These are phyloP conservation scores for Dysphania ambrosioides DNA, from an alignment of 148 eudicot genomes.

Conservation along the genomic window DNA sequence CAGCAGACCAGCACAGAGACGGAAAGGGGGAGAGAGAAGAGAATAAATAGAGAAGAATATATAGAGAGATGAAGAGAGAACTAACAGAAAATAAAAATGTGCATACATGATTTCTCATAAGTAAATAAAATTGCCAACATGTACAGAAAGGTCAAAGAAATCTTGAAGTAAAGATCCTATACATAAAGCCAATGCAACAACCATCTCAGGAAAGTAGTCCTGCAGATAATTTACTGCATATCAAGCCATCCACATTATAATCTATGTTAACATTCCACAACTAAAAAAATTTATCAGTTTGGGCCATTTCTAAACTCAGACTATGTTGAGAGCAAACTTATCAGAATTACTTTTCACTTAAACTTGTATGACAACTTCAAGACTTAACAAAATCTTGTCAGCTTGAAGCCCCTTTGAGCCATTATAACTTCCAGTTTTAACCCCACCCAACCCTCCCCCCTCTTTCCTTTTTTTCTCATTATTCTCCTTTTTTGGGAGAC, in stretches of 20 bases:
- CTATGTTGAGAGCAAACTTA: too few relatives aligned
- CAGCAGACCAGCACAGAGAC: conserved; percentile 86
- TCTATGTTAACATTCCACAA: neutral
- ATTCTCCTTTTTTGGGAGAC: neutral
- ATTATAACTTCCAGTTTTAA: neutral
- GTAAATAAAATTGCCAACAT: conserved; percentile 18
- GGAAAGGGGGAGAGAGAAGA: conserved; percentile 71
- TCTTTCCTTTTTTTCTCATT: too few relatives aligned
- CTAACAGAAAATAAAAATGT: conserved; percentile 12
- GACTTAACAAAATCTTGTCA: neutral
- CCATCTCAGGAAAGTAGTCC: too few relatives aligned
- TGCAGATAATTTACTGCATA: neutral
- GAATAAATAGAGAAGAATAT: conserved; percentile 76
- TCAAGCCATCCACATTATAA: too few relatives aligned
- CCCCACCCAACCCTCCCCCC: too few relatives aligned
- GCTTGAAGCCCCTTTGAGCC: too few relatives aligned
- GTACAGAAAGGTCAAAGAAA: neutral
- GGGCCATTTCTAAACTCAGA: too few relatives aligned
- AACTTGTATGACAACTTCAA: neutral
- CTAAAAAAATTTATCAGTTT: too few relatives aligned
- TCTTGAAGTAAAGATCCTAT: neutral
- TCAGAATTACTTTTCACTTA: too few relatives aligned
- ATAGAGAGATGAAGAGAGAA: conserved; percentile 49
- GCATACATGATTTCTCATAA: conserved; percentile 2
- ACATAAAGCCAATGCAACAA: neutral